Evolutionary conservation across 2,329 filamentous ascomycete species (phyloP), one percentile per base, ranked within the genome.

Genomic region (Alternaria arborescens): DNA sequence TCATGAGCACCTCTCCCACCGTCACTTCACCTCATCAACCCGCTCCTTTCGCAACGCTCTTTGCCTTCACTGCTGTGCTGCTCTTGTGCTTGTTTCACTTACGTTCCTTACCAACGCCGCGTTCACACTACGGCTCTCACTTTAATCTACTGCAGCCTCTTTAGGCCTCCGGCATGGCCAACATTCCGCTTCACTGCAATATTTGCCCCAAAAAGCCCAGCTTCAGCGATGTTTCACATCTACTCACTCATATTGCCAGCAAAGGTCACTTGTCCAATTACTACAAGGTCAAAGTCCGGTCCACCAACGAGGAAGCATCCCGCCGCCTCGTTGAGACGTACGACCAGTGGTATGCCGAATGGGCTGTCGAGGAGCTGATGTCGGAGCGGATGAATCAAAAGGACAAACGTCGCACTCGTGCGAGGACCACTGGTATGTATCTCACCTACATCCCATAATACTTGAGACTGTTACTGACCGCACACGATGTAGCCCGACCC

Each of bases 191-290:
- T 50, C 81, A 88, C 69, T 98, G 94, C 86, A 89, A 85, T 72
- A 89, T 97, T 68, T 98, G 94, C 77, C 90, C 91, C 36, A 92
- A 90, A 68, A 86, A 86, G 62, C 92, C 92, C 40, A 86, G 81
- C 30, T 97, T 97, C 80, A 97, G 93, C 57, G 94, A 98, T 78
- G 84, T 93, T 44, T 97, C 94, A 34, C 94, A 97, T 78, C 84
- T 97, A 38, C 87, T 98, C 74, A 98, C 94, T 12, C 94, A 98
- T 75, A 88, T 97, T 64, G 88, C 91, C 61, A 97, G 94, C 66
- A 97, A 97, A 77, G 91, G 91, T n/a, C 94, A 98, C 77, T 83
- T 97, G 34, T 89, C 93, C 61, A 87, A 92, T 75, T 89, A 92
- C 71, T 96, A 94, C 81, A 93, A 92, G 72, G 85, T 93, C 53